These are phyloP conservation scores for Metschnikowia kofuensis DNA, from an alignment of 805 yeast genomes.

Conservation along the genomic window DNA sequence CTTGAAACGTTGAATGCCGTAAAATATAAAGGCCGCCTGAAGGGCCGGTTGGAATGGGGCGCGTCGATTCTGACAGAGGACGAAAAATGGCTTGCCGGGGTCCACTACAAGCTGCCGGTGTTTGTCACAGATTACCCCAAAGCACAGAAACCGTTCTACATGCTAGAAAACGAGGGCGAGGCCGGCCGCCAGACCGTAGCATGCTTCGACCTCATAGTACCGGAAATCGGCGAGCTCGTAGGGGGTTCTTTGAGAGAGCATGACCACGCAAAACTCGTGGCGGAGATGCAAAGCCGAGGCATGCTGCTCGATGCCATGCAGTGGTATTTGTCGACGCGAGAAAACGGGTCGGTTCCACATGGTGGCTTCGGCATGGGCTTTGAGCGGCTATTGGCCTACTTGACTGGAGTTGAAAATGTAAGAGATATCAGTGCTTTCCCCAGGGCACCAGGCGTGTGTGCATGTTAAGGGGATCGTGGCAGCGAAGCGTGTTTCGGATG, in stretches of 20 bases:
- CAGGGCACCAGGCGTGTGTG: slow-evolving; percentile 51
- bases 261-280: slow-evolving; percentile 42
- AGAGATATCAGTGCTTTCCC: slow-evolving; percentile 88
- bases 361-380: slow-evolving; percentile 98
- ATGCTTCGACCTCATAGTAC: slow-evolving; percentile 85
- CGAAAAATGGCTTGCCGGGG: slow-evolving; percentile 86
- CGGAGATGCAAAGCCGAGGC: slow-evolving; percentile 48
- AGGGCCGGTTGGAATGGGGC: slow-evolving; percentile 53
- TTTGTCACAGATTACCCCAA: slow-evolving; percentile 88
- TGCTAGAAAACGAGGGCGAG: slow-evolving; percentile 52
- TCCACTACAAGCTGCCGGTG: slow-evolving; percentile 66
- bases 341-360: slow-evolving; percentile 82
- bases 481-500: too few relatives aligned
- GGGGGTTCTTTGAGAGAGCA: slow-evolving; percentile 96
- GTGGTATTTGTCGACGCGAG: slow-evolving; percentile 79
- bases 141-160: slow-evolving; percentile 82
- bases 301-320: slow-evolving; percentile 61
- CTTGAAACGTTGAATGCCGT: slow-evolving; percentile 46
- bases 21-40: slow-evolving; percentile 39
- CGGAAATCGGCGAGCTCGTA: slow-evolving; percentile 88
- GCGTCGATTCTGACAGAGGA: slow-evolving; percentile 76
- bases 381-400: slow-evolving; percentile 75
- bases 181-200: slow-evolving; percentile 58
- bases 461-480: slow-evolving; percentile 22
- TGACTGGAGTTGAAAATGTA: slow-evolving; percentile 73